Evolutionary conservation across 306 rosid species (phyloP).

Genomic region (Coriaria nepalensis): DNA sequence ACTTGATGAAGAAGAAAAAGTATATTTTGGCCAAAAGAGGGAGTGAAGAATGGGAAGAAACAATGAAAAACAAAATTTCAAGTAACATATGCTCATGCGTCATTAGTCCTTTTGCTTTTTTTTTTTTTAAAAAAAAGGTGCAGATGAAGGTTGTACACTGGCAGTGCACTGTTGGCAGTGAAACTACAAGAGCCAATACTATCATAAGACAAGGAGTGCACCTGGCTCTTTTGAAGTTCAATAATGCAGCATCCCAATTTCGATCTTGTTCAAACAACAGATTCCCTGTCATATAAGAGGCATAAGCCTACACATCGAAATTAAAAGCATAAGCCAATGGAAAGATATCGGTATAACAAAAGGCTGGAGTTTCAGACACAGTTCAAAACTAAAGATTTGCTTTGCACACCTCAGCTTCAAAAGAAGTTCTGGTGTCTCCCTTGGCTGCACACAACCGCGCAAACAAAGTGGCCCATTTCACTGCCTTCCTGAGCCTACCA

Average conservation of each 20-base stretch:
- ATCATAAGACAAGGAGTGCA: conserved; percentile 22
- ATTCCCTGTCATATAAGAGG: conserved; percentile 89
- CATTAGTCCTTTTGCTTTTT: not conserved
- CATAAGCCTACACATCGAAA: conserved; percentile 56
- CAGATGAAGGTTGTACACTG: not conserved
- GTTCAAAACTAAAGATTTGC: conserved; percentile 4
- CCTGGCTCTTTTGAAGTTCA: conserved; percentile 96
- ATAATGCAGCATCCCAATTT: conserved; percentile 82
- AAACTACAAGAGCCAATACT: not conserved
- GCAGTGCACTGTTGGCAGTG: not conserved
- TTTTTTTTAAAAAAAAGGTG: too few species aligned
- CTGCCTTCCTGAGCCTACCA: conserved; percentile 96
- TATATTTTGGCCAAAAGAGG: too few species aligned
- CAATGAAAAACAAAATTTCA: too few species aligned
- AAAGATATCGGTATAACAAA: too few species aligned
- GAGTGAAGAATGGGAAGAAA: too few species aligned
- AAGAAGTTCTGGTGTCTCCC: conserved; percentile 92
- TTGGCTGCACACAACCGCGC: conserved; percentile 76
- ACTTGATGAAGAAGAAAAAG: not conserved
- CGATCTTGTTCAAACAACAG: conserved; percentile 93
- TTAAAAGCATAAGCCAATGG: conserved; percentile 3
- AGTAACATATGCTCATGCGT: not conserved
- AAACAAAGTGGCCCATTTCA: conserved; percentile 82
- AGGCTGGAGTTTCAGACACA: not conserved
- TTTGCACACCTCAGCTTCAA: conserved; percentile 86